Base-by-base conservation (phyloP, 1,284 basidiomycete species). In the Cryptococcus jaspeensis region DNA sequence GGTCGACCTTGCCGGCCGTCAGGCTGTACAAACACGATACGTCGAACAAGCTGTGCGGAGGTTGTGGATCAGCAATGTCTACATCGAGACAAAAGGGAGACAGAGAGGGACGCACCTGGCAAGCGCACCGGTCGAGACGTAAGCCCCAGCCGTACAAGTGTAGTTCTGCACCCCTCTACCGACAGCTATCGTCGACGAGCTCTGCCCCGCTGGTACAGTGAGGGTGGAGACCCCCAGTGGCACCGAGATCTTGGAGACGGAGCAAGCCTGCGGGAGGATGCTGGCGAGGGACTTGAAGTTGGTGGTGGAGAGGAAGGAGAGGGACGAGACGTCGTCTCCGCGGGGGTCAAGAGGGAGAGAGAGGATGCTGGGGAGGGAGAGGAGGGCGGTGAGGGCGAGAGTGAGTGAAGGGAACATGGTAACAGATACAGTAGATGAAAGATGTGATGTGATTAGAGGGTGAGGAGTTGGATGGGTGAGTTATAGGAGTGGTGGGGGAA, bases 21-120 rank as follows among this genome's bases (percentile, higher is more conserved):
- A 71, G 7, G 3, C 51, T 73, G 60, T 77, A 77, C 39, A 83
- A 62, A 76, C 85, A 86, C 1, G 82, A 83, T 42, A 82, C 78
- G 68, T 88, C 85, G 68, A 84, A 82, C 5, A 87, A 70, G 49
- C 71, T 72, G 38, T 22, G 5, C n/a, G n/a, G n/a, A n/a, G n/a
- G 42, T 36, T 7, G 1, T 9, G 7, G 8, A n/a, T 54, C 41
- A 60, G 20, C 22, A 38, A 38, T 9, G 43, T 35, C 39, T 16
- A 11, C 25, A 13, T 22, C 43, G 23, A 3, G 4, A 9, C 25
- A 20, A n/a, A 15, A 28, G 22, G 9, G 5, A 37, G 2, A 35
- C 12, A 35, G 16, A 5, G 18, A 38, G 39, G 16, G 1, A 66
- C 69, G 60, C 49, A 73, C 71, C 67, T 64, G 16, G 71, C 71